Base-by-base conservation (phyloP, 441 rosid species). In the Erysimum cheiri region DNA sequence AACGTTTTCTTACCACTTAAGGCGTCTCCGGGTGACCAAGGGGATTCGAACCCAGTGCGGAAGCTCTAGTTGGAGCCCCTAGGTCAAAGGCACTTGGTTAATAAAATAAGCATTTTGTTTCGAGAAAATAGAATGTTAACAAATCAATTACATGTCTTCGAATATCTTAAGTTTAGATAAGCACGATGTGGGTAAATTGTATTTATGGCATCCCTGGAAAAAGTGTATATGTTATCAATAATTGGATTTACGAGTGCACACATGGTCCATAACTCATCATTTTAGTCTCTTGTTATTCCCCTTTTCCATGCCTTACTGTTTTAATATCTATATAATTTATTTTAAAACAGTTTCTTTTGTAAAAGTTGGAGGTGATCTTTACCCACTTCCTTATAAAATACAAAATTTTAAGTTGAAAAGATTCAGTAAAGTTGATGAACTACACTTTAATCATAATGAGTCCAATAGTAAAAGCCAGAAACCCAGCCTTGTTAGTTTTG, bases 381-480 rank as follows among this genome's bases (percentile, higher is more conserved):
- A 71, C 69, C 76, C 59, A 74, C 74, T 62, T 33, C 64, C 28
- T 43, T 44, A 36, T 69, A 60, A 47, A 36, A 62, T 56, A 64
- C 33, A 74, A 67, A 12, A 35, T 28, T 39, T 41, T 55, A 29
- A 61, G 70, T 12, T 47, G 64, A 54, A 48, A 60, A 52, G 50
- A 44, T 60, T 67, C 53, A 60, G 8, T 29, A 71, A 60, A 60
- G 68, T 35, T 74, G 57, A 59, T 59, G 44, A 41, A 13, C 35
- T 43, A 33, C 72, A 67, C 73, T 67, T 73, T 52, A 60, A 15
- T 33, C 60, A 67, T 67, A 61, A 46, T 53, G 55, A 74, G 63
- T 74, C 78, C 69, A 74, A 60, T n/a, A 67, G 73, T 60, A 61
- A 74, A 74, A 74, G 78, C 66, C 78, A 62, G 47, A 74, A 37